Conservation (phyloP, 176 grass and related monocot species). For the Triticum monococcum region DNA sequence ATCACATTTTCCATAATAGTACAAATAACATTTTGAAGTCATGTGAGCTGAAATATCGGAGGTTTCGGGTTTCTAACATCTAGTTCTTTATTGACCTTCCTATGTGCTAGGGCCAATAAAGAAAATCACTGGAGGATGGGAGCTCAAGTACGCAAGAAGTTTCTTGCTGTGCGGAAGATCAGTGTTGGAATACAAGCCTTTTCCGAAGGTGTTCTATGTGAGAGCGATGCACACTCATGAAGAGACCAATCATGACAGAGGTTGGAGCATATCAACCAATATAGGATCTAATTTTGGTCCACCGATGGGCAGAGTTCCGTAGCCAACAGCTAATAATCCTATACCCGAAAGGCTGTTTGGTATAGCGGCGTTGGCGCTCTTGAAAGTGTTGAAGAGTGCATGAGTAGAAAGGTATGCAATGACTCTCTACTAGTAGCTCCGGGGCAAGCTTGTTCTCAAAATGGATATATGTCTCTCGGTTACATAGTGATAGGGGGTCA, state of each 20-base stretch:
- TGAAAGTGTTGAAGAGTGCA: slow-evolving; percentile 7
- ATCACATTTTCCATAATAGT: too few relatives aligned
- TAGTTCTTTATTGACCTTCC: too few relatives aligned
- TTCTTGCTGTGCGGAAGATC: slow-evolving; percentile 4
- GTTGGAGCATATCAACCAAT: not conserved
- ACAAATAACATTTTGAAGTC: too few relatives aligned
- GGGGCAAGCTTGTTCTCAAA: too few relatives aligned
- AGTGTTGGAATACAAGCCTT: not conserved
- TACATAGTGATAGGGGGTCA: too few relatives aligned
- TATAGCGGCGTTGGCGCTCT: not conserved
- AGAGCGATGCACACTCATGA: not conserved
- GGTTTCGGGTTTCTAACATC: too few relatives aligned
- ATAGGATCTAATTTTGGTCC: not conserved
- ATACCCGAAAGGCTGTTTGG: not conserved
- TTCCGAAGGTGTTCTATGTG: not conserved
- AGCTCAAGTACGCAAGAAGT: not conserved
- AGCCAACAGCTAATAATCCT: not conserved
- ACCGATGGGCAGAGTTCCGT: not conserved
- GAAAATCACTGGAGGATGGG: too few relatives aligned
- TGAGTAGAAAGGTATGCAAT: not conserved
- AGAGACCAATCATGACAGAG: not conserved
- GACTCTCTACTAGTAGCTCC: too few relatives aligned
- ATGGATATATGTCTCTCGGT: too few relatives aligned
- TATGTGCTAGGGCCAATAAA: too few relatives aligned
- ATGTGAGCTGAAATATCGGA: too few relatives aligned